Conservation (phyloP, 345 rosid genomes). For the Noccaea caerulescens region DNA sequence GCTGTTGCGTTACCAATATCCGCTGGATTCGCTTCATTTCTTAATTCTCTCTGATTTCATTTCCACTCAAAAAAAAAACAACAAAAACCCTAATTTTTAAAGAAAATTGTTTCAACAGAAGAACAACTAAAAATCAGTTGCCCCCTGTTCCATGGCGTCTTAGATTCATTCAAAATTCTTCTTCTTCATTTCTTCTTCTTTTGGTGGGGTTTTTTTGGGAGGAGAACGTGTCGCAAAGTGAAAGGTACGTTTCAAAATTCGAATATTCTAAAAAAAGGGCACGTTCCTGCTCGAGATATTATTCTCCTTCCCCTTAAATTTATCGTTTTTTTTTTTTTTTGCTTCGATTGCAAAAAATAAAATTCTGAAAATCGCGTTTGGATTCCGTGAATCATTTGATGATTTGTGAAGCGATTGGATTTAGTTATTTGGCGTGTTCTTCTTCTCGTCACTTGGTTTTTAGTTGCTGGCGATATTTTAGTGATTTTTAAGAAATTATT, state of each 20-base stretch:
- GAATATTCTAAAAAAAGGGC: conserved; percentile 7
- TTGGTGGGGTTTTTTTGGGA: not conserved
- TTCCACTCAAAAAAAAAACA: not conserved
- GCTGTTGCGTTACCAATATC: conserved; percentile 32
- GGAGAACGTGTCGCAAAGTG: conserved; percentile 33
- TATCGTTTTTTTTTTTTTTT: not conserved
- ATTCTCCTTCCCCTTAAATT: not conserved
- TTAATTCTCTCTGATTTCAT: conserved; percentile 2
- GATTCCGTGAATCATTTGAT: conserved; percentile 15
- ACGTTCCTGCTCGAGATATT: conserved; percentile 40
- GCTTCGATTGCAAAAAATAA: conserved; percentile 5
- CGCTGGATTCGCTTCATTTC: conserved; percentile 18
- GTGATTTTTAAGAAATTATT: conserved; percentile 5
- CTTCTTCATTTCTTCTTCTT: conserved; percentile 25
- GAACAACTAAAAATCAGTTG: not conserved
- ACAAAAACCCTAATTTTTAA: conserved; percentile 30
- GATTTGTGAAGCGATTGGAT: conserved; percentile 16
- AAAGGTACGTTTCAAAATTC: conserved; percentile 32
- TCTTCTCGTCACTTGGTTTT: not conserved
- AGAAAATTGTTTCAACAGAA: conserved; percentile 34
- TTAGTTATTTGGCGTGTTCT: conserved; percentile 21
- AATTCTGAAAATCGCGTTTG: conserved; percentile 21
- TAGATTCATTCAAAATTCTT: conserved; percentile 11
- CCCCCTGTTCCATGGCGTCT: not conserved
- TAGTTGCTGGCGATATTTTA: conserved; percentile 5